Evolutionary conservation across 345 rosid species (phyloP).

Genomic region (Triadica sebifera): DNA sequence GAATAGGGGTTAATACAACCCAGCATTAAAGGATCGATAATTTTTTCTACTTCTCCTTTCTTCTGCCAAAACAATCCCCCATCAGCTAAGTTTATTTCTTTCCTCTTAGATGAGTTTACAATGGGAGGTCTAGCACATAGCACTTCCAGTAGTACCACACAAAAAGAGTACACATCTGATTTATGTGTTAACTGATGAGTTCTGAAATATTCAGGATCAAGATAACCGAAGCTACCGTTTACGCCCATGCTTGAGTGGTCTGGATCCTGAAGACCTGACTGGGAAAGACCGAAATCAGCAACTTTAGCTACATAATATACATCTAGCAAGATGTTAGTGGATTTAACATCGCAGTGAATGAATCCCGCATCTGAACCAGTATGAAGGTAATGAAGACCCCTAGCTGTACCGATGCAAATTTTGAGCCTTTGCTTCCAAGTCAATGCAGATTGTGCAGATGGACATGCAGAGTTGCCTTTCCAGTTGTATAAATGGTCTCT

Average conservation of each 20-base stretch:
- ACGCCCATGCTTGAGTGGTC: constrained; percentile 22
- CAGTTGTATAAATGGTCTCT: constrained; percentile 40
- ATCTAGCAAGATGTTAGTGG: constrained; percentile 53
- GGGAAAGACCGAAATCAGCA: constrained; percentile 63
- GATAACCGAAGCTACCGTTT: too few species aligned
- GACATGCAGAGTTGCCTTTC: neutral
- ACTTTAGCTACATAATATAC: constrained; percentile 46
- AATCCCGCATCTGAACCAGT: constrained; percentile 34
- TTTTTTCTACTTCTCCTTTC: too few species aligned
- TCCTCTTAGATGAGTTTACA: too few species aligned
- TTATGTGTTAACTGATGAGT: too few species aligned
- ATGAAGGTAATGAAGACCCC: constrained; percentile 50
- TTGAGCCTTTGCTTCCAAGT: constrained; percentile 54
- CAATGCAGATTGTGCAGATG: neutral
- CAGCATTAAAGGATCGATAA: too few species aligned
- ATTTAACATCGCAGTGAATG: constrained; percentile 56
- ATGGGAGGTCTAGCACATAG: too few species aligned
- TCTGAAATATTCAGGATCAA: too few species aligned
- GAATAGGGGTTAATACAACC: too few species aligned
- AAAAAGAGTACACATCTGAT: too few species aligned
- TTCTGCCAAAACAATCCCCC: too few species aligned
- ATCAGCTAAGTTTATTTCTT: too few species aligned
- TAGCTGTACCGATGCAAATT: constrained; percentile 55
- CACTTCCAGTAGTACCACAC: too few species aligned
- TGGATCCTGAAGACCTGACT: constrained; percentile 25